Conservation (phyloP, 2,329 filamentous ascomycete species). For the Colletotrichum navitas region DNA sequence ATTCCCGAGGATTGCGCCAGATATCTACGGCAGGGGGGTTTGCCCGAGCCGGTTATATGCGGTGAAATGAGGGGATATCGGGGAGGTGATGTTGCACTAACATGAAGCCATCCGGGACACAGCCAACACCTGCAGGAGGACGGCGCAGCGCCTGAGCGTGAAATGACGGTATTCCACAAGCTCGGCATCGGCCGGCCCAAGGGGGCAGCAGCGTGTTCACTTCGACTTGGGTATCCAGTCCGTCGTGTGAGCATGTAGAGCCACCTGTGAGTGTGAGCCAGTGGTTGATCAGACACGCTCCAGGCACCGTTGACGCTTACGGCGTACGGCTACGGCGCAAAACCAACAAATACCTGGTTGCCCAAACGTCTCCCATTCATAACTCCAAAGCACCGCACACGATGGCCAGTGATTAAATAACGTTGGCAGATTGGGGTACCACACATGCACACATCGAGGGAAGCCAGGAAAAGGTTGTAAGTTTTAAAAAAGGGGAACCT, state of each 20-base stretch:
- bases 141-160: conserved; percentile 21
- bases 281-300: background rate
- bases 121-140: conserved; percentile 9
- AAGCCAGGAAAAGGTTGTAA: background rate
- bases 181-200: conserved; percentile 14
- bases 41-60: background rate
- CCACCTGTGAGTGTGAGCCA: too few species aligned
- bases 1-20: background rate
- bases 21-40: background rate
- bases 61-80: background rate
- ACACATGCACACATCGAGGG: background rate
- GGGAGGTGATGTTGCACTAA: background rate
- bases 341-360: background rate
- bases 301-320: too few species aligned
- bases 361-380: background rate
- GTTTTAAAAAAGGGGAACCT: background rate
- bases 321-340: background rate
- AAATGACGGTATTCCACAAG: conserved; percentile 32
- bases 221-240: background rate
- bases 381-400: background rate
- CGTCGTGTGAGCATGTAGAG: background rate
- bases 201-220: conserved; percentile 1
- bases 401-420: background rate
- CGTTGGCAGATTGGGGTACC: background rate
- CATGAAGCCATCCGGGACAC: conserved; percentile 3